Evolutionary conservation across 2,329 filamentous ascomycete species (phyloP).

Genomic region (Sarocladium oryzae): DNA sequence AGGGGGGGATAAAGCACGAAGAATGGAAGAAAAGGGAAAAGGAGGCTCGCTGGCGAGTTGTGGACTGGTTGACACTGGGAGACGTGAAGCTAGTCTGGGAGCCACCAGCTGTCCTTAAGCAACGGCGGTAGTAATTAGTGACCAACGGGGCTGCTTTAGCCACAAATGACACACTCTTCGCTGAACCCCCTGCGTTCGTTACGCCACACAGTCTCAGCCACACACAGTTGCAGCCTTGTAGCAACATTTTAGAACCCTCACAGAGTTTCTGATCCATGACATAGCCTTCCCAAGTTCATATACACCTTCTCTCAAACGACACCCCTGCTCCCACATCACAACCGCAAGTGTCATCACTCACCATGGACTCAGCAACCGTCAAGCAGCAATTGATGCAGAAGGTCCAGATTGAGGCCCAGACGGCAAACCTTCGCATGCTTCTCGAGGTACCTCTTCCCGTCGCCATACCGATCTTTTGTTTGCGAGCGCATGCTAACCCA

Average conservation of each 20-base stretch:
- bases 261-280: constrained; percentile 5
- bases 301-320: not conserved
- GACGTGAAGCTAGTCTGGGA: constrained; percentile 8
- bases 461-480: not conserved
- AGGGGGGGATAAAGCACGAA: not conserved
- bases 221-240: constrained; percentile 7
- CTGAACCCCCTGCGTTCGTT: not conserved
- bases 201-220: constrained; percentile 11
- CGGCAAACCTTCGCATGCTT: constrained; percentile 62
- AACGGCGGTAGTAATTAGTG: not conserved
- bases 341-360: constrained; percentile 10
- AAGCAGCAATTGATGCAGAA: constrained; percentile 61
- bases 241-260: constrained; percentile 5
- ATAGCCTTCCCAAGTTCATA: not conserved
- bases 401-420: constrained; percentile 56
- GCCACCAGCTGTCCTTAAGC: constrained; percentile 8
- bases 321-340: constrained; percentile 12
- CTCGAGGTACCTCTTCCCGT: constrained; percentile 49
- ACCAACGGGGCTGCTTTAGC: not conserved
- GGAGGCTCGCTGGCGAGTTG: constrained; percentile 4
- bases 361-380: constrained; percentile 51
- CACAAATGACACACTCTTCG: not conserved
- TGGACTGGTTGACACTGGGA: constrained; percentile 6
- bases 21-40: constrained; percentile 1
- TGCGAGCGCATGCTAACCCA: not conserved